phyloP scores from a whole-genome alignment of 805 yeast species.

The Wickerhamomyces hampshirensis region DNA sequence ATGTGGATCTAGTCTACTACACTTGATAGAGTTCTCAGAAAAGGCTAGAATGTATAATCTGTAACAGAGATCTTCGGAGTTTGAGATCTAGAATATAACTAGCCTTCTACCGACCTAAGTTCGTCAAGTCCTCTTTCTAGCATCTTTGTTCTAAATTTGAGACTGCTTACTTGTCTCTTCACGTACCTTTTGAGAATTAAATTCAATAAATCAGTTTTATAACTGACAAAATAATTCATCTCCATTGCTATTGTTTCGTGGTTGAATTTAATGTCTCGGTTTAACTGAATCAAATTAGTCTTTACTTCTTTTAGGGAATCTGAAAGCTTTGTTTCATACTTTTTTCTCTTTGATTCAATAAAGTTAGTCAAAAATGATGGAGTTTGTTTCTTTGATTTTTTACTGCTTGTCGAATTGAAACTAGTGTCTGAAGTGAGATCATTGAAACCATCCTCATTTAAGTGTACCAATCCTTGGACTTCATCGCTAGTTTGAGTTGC shows the following conservation, averaged over 20 bases:
- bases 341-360: constrained; percentile 48
- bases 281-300: constrained; percentile 37
- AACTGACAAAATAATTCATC: constrained; percentile 51
- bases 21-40: too few relatives aligned
- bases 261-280: constrained; percentile 41
- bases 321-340: constrained; percentile 40
- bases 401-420: constrained; percentile 8
- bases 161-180: constrained; percentile 23
- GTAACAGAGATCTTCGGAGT: too few relatives aligned
- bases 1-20: too few relatives aligned
- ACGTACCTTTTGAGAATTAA: constrained; percentile 34
- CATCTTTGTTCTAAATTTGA: constrained; percentile 20
- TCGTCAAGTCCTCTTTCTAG: constrained; percentile 16
- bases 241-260: constrained; percentile 65
- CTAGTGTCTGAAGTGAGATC: constrained; percentile 20
- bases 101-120: constrained; percentile 7
- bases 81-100: too few relatives aligned
- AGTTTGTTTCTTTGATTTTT: constrained; percentile 10
- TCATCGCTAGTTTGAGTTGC: constrained; percentile 6
- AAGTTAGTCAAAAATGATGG: constrained; percentile 30
- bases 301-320: constrained; percentile 37
- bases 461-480: constrained; percentile 20
- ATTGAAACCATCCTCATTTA: constrained; percentile 21
- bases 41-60: too few relatives aligned
- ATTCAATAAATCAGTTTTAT: constrained; percentile 38